These are phyloP conservation scores for Fragaria ananassa DNA, from an alignment of 306 rosid genomes.

Conservation along the genomic window DNA sequence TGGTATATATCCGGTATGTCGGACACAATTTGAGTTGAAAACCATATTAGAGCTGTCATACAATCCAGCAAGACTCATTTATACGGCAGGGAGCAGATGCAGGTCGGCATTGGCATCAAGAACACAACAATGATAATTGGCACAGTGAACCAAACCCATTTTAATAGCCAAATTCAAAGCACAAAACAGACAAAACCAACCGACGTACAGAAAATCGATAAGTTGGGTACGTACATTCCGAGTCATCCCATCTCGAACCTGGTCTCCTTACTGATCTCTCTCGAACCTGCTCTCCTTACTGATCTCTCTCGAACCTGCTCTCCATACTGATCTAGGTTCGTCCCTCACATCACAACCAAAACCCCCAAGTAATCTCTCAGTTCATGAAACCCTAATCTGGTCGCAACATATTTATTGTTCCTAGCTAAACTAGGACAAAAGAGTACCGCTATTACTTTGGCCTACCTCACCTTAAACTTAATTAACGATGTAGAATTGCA, in stretches of 20 bases:
- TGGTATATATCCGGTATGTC: too few relatives aligned
- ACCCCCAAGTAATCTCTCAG: not conserved
- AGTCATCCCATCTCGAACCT: not conserved
- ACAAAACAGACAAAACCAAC: not conserved
- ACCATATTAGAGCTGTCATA: too few relatives aligned
- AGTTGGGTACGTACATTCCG: not conserved
- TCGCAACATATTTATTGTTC: not conserved
- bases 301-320: slow-evolving; percentile 8
- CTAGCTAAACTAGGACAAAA: not conserved
- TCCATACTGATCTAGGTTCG: slow-evolving; percentile 24
- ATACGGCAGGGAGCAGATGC: not conserved
- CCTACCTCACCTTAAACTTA: not conserved
- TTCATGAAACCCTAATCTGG: not conserved
- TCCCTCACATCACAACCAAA: not conserved
- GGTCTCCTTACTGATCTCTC: not conserved
- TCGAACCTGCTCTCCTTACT: slow-evolving; percentile 5
- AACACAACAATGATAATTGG: not conserved
- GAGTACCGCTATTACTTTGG: not conserved
- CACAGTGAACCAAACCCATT: slow-evolving; percentile 24
- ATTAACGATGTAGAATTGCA: not conserved
- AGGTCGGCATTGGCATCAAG: not conserved
- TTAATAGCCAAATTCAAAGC: slow-evolving; percentile 40
- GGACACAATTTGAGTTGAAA: too few relatives aligned
- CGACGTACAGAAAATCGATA: not conserved
- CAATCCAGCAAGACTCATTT: too few relatives aligned